Percentiles rank a stretch among this genome's conserved stretches.
These are phyloP conservation scores for Podaxis sp. DNA, from an alignment of 768 basidiomycete genomes.

Conservation along the genomic window DNA sequence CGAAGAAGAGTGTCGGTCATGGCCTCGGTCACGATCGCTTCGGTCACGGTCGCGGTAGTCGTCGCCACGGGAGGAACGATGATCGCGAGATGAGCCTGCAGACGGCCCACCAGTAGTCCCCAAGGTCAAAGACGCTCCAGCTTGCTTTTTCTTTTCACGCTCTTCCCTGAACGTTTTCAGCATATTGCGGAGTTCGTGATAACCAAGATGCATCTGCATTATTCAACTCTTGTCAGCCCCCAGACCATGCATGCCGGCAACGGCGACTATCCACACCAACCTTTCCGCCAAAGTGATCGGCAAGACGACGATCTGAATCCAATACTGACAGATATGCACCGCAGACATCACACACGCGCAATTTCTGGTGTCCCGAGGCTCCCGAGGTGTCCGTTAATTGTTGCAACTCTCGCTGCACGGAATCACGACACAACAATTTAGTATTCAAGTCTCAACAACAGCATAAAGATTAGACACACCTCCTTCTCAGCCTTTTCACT, in stretches of 20 bases:
- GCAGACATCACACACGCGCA: slow-evolving; percentile 99
- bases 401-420: slow-evolving; percentile 79
- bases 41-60: slow-evolving; percentile 51
- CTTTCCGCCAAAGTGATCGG: slow-evolving; percentile 99
- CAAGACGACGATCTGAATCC: slow-evolving; percentile 96
- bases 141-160: slow-evolving; percentile 73
- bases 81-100: slow-evolving; percentile 39
- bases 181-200: slow-evolving; percentile 96
- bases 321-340: slow-evolving; percentile 98
- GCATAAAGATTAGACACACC: slow-evolving; percentile 36
- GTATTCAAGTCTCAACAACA: slow-evolving; percentile 10
- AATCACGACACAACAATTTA: slow-evolving; percentile 12
- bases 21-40: slow-evolving; percentile 59
- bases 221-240: slow-evolving; percentile 23
- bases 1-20: slow-evolving; percentile 62
- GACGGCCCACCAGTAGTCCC: slow-evolving; percentile 35
- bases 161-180: slow-evolving; percentile 87
- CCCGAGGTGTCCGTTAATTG: slow-evolving; percentile 97
- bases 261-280: slow-evolving; percentile 40
- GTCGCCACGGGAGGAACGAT: slow-evolving; percentile 38
- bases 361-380: slow-evolving; percentile 98
- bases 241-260: slow-evolving; percentile 11
- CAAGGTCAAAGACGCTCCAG: slow-evolving; percentile 37
- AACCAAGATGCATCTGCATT: slow-evolving; percentile 94
- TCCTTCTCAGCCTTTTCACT: slow-evolving; percentile 95